Evolutionary conservation across 306 rosid genomes (phyloP), one percentile per base, ranked within the genome.

Genomic region (Rosa persica): DNA sequence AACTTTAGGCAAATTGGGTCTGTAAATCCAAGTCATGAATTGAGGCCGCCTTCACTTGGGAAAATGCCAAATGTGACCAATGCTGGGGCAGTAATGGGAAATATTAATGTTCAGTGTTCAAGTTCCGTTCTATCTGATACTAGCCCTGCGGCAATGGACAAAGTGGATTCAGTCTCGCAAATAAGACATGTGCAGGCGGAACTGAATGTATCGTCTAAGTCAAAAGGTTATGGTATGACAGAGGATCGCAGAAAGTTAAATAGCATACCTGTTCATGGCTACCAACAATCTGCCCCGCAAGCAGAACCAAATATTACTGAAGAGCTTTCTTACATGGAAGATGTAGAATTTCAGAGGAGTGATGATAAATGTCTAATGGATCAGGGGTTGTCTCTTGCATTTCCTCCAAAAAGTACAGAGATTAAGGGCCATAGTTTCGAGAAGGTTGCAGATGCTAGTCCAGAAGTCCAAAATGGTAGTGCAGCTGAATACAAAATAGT

Each of bases 1-100:
- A 89, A 85, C 80, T 43, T 67, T 52, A 81, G 82, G 78, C 82
- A 79, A 72, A 67, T 70, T 72, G 89, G 73, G 47, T 60, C 79
- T 54, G 60, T 61, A 71, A 81, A 72, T 82, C 70, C 86, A 46
- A 78, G 54, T 75, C 78, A 77, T 30, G 82, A 83, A 39, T 72
- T 78, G 72, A 78, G 75, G 84, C 76, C 72, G 43, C 85, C 43
- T 81, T 76, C 78, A 62, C 75, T 86, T 15, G 66, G 16, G 47
- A 83, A 81, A 60, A 39, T 81, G 74, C 12, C 78, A 27, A 80
- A 83, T 80, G 77, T 44, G 75, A 55, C 51, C 62, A 55, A 75
- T 55, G 85, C 78, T 52, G 81, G 55, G 12, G 64, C 81, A 48
- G 70, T 81, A 62, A 77, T 25, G 27, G 76, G 77, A 76, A 68